Percentiles rank a stretch among this genome's conserved stretches.
phyloP scores from a whole-genome alignment of 805 yeast species.

The Metschnikowia cubensis region DNA sequence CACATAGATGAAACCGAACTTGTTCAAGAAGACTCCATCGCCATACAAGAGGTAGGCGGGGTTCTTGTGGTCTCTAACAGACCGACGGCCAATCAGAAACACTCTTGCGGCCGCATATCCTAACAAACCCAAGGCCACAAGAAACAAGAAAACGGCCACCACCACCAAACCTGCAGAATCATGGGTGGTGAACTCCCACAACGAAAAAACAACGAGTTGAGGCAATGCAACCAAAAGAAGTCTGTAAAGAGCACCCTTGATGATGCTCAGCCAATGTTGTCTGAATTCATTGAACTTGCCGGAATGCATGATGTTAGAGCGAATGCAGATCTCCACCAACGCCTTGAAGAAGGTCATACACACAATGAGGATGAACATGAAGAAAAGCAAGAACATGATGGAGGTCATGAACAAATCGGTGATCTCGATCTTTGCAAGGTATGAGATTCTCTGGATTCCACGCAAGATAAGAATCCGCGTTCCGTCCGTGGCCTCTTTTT shows the following conservation, averaged over 20 bases:
- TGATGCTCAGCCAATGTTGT: slow-evolving; percentile 74
- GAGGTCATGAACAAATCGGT: slow-evolving; percentile 85
- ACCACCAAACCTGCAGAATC: slow-evolving; percentile 84
- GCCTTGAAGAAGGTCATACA: slow-evolving; percentile 64
- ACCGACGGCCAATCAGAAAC: slow-evolving; percentile 67
- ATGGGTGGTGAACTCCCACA: slow-evolving; percentile 84
- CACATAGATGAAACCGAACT: slow-evolving; percentile 88
- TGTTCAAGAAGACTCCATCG: slow-evolving; percentile 71
- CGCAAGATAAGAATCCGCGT: slow-evolving; percentile 75
- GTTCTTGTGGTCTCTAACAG: slow-evolving; percentile 69
- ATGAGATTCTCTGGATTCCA: slow-evolving; percentile 92
- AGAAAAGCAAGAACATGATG: slow-evolving; percentile 76
- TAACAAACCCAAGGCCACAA: slow-evolving; percentile 55
- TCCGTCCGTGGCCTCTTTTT: slow-evolving; percentile 53
- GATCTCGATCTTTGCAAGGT: slow-evolving; percentile 77
- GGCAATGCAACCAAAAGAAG: slow-evolving; percentile 82
- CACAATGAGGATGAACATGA: slow-evolving; percentile 57
- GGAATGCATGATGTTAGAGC: slow-evolving; percentile 54
- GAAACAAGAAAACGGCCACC: slow-evolving; percentile 68
- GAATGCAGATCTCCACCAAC: slow-evolving; percentile 56
- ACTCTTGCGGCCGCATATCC: slow-evolving; percentile 72
- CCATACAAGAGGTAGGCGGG: slow-evolving; percentile 92
- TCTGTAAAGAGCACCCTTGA: slow-evolving; percentile 87
- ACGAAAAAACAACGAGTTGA: slow-evolving; percentile 71
- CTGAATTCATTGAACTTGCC: slow-evolving; percentile 75